Conservation (phyloP, 1,139 yeast species). For the Magnusiomyces sp. region DNA sequence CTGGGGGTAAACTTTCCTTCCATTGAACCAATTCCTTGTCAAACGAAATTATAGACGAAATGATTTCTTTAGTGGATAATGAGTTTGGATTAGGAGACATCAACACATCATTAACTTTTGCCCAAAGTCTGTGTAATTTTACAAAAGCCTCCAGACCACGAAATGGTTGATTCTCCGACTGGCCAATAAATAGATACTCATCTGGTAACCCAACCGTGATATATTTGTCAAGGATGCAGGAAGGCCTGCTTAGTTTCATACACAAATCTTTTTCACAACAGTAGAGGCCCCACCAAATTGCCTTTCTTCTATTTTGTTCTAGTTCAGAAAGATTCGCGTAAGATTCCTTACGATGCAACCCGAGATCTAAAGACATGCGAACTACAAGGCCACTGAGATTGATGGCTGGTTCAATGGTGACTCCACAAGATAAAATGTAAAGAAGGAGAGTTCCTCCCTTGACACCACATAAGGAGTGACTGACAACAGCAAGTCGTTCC, state of each 20-base stretch:
- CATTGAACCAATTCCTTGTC: constrained; percentile 29
- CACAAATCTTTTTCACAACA: constrained; percentile 47
- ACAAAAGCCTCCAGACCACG: constrained; percentile 10
- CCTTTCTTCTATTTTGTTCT: constrained; percentile 37
- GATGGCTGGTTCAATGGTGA: constrained; percentile 1
- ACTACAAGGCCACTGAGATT: constrained; percentile 40
- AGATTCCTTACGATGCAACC: constrained; percentile 53
- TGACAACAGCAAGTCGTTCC: constrained; percentile 16
- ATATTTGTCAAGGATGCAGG: constrained; percentile 45
- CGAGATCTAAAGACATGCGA: constrained; percentile 55
- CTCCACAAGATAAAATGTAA: constrained; percentile 4
- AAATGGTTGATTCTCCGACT: constrained; percentile 15
- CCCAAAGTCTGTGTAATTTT: constrained; percentile 21
- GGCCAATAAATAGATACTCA: constrained; percentile 1
- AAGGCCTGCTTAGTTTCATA: constrained; percentile 52
- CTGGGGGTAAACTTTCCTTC: constrained; percentile 19
- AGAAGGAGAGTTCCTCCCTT: constrained; percentile 19
- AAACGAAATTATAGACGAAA: constrained; percentile 24
- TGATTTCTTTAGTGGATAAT: constrained; percentile 24
- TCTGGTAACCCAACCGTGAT: constrained; percentile 18
- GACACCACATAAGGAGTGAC: constrained; percentile 18
- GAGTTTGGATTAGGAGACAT: constrained; percentile 25
- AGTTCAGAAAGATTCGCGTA: constrained; percentile 33
- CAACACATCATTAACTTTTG: constrained; percentile 24
- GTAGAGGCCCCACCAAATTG: constrained; percentile 52